Evolutionary conservation across 2,329 filamentous ascomycete genomes (phyloP), one percentile per base, ranked within the genome.

Genomic region (Cercospora sp.): DNA sequence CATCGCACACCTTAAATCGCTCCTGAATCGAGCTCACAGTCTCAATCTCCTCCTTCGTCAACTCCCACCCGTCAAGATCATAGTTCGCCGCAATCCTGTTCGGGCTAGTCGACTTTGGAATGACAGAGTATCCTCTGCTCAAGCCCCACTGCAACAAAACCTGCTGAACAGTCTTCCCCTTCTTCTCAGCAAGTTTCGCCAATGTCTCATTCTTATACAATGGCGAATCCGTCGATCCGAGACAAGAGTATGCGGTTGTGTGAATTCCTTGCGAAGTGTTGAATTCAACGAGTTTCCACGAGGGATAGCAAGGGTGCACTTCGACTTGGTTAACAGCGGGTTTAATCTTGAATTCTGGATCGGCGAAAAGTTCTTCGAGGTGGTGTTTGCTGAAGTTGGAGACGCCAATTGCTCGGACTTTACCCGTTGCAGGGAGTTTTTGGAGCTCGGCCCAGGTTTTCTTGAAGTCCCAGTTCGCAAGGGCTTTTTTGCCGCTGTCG

Each of bases 381-480:
- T 95, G 91, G 80, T 84, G 87, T 79, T 94, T 92, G 71, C 86
- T 90, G 79, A 96, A 95, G 85, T 96, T 96, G 80, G 91, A 93
- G 66, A 95, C 90, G 34, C 71, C 73, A 78, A 94, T 93, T 83
- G 92, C 92, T 80, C 85, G 87, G 62, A 91, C 91, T 81, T 92
- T 91, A 79, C 89, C 89, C 55, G 86, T 88, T 10, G 80, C 86
- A 26, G 88, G 82, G 58, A 92, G 83, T 84, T 76, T 76, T 66
- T 76, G 73, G 70, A 76, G 69, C 69, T 76, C 74, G 32, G 69
- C 77, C 86, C 86, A 96, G 28, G 92, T 95, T 81, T 95, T 89
- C 74, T 91, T 84, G 80, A 91, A 94, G 82, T 92, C 86, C 91
- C 92, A 94, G 82, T 93, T 91, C 34, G 87, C 83, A 71, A 89